Percentiles rank a stretch among this genome's conserved stretches.
These are phyloP conservation scores for Bremia lactucae DNA, from an alignment of 352 stramenopile genomes.

Conservation along the genomic window DNA sequence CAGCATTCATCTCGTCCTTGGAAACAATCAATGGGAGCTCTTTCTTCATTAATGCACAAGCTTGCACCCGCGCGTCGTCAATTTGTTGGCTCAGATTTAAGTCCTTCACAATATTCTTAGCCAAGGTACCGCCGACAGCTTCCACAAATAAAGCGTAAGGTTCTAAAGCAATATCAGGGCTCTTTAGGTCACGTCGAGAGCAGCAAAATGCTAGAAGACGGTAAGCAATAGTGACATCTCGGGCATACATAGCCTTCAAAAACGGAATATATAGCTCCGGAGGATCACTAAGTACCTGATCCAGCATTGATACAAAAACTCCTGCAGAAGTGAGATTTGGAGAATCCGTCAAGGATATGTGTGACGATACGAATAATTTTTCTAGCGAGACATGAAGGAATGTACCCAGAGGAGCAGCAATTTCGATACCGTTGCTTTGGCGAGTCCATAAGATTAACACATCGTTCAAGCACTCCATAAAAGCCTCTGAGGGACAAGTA, in stretches of 20 bases:
- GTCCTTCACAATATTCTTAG: slow-evolving; percentile 54
- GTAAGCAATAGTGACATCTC: slow-evolving; percentile 65
- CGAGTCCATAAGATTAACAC: slow-evolving; percentile 79
- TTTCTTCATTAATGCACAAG: slow-evolving; percentile 43
- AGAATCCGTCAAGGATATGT: slow-evolving; percentile 47
- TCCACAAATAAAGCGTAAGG: slow-evolving; percentile 64
- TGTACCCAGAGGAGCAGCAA: slow-evolving; percentile 43
- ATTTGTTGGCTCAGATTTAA: slow-evolving; percentile 66
- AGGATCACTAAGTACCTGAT: slow-evolving; percentile 65
- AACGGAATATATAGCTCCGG: slow-evolving; percentile 66
- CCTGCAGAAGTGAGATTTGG: slow-evolving; percentile 52
- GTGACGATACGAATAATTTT: slow-evolving; percentile 66
- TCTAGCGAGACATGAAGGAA: slow-evolving; percentile 61
- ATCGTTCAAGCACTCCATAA: slow-evolving; percentile 73
- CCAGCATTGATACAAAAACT: slow-evolving; percentile 71
- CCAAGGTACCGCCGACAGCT: slow-evolving; percentile 33
- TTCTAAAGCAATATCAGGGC: slow-evolving; percentile 38
- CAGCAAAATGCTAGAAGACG: slow-evolving; percentile 71
- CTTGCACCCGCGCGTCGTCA: slow-evolving; percentile 56
- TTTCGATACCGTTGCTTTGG: slow-evolving; percentile 58
- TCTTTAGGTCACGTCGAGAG: slow-evolving; percentile 37
- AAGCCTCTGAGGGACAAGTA: slow-evolving; percentile 51
- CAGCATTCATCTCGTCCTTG: slow-evolving; percentile 54
- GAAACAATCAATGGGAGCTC: slow-evolving; percentile 8
- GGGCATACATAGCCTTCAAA: slow-evolving; percentile 65